Base-by-base conservation (phyloP, 495 filamentous ascomycete species). In the Usnea hakonensis region DNA sequence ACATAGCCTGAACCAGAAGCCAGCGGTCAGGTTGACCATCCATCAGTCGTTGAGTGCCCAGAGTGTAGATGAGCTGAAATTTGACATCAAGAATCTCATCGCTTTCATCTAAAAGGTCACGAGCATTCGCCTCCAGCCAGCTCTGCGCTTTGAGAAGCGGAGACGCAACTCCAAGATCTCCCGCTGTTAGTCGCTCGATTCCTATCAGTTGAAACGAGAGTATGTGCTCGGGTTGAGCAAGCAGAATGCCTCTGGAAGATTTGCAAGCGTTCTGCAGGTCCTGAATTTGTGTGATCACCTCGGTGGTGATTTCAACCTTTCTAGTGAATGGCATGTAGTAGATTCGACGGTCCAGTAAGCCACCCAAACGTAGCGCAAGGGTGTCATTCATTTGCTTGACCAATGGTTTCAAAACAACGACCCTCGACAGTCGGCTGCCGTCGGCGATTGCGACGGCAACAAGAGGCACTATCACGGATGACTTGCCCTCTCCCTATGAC, bases 121-220 rank as follows among this genome's bases (percentile, higher is more conserved):
- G 71, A 0, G 76, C 76, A 16, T 69, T 59, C 0, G 55, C 10
- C 11, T 78, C 67, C 16, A 86, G 71, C 56, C 76, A 76, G 1
- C 68, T 43, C 36, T 85, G 74, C 0, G 69, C 73, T 3, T 65
- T 41, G 8, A 82, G 57, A 5, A 86, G 62, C 9, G 52, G n/a
- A 0, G 38, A 40, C 0, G 73, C 78, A 32, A 81, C 58, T 0
- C 40, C 23, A 11, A 13, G 19, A 30, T 58, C 66, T 1, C 62
- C 69, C 8, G 33, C 68, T 30, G 74, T 67, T 8, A 74, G 64
- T 35, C 69, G 69, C 57, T 90, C 85, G 7, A 86, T 67, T 0
- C 81, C 85, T 75, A 85, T 84, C 13, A 90, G 73, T 66, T 85
- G 78, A 65, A 89, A 85, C 0, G 87, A 90, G 0, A 90, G 76